Evolutionary conservation across 177 flowering plant species (phyloP).

Genomic region (Telopea speciosissima): DNA sequence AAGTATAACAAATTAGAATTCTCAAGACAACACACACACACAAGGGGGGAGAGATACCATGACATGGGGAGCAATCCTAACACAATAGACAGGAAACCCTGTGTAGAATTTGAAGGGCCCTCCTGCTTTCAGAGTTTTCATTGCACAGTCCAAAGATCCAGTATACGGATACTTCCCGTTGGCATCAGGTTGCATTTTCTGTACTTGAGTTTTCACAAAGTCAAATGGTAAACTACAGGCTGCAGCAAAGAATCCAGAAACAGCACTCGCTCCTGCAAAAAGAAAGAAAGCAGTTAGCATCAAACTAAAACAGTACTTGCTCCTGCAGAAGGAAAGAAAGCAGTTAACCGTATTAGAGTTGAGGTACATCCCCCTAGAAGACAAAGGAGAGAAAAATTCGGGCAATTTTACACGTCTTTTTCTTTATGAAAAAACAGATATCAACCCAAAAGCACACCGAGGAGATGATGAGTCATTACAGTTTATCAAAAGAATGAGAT

Average conservation of each 20-base stretch:
- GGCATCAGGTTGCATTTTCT: constrained; percentile 59
- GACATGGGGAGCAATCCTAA: constrained; percentile 53
- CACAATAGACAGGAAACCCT: constrained; percentile 51
- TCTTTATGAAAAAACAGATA: background rate
- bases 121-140: constrained; percentile 47
- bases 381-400: background rate
- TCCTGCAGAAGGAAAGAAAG: constrained; percentile 22
- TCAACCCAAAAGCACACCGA: background rate
- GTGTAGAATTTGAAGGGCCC: constrained; percentile 52
- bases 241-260: constrained; percentile 55
- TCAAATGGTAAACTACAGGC: constrained; percentile 60
- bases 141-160: constrained; percentile 48
- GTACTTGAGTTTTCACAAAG: constrained; percentile 50
- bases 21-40: background rate
- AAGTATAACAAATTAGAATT: background rate
- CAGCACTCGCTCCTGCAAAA: constrained; percentile 51
- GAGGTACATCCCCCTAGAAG: too few relatives aligned
- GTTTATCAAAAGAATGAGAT: background rate
- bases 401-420: background rate
- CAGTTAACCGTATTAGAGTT: background rate
- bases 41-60: constrained; percentile 32
- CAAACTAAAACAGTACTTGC: constrained; percentile 39
- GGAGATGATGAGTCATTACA: background rate
- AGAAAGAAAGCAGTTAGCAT: background rate
- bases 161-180: constrained; percentile 48